These are phyloP conservation scores for Rubroboletus satanas DNA, from an alignment of 768 basidiomycete species.

Conservation along the genomic window DNA sequence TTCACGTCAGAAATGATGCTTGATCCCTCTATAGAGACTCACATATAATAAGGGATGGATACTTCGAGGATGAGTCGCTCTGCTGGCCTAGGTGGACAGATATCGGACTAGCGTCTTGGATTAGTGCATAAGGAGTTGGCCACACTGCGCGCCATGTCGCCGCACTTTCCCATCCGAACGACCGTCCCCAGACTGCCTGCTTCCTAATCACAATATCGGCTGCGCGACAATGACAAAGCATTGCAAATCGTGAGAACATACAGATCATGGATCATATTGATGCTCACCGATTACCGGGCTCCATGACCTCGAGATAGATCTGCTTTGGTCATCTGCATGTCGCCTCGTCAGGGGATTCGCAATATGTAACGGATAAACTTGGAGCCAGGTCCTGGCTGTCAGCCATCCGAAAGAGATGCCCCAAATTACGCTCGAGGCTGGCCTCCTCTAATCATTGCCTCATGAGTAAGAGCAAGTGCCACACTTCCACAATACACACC, in stretches of 20 bases:
- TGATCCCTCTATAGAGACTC: constrained; percentile 6
- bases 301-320: background rate
- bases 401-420: constrained; percentile 21
- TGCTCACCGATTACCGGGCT: background rate
- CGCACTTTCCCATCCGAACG: constrained; percentile 18
- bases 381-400: constrained; percentile 16
- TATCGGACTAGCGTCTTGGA: background rate
- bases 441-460: constrained; percentile 3
- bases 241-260: constrained; percentile 33
- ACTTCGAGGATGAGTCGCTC: constrained; percentile 9
- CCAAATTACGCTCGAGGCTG: constrained; percentile 6
- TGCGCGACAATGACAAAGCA: constrained; percentile 45
- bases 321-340: background rate
- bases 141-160: constrained; percentile 18
- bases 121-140: constrained; percentile 8
- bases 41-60: constrained; percentile 30
- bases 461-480: background rate
- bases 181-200: constrained; percentile 39
- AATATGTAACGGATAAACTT: constrained; percentile 17
- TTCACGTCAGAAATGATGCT: constrained; percentile 16
- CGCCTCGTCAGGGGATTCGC: background rate
- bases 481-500: constrained; percentile 7
- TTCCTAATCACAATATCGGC: constrained; percentile 40
- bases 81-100: constrained; percentile 2
- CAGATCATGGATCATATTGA: background rate